A percentile compares a stretch with the other conserved stretches of the same genome.
Evolutionary conservation across 208 protist species (phyloP).

Genomic region (Borovskyia barvae): DNA sequence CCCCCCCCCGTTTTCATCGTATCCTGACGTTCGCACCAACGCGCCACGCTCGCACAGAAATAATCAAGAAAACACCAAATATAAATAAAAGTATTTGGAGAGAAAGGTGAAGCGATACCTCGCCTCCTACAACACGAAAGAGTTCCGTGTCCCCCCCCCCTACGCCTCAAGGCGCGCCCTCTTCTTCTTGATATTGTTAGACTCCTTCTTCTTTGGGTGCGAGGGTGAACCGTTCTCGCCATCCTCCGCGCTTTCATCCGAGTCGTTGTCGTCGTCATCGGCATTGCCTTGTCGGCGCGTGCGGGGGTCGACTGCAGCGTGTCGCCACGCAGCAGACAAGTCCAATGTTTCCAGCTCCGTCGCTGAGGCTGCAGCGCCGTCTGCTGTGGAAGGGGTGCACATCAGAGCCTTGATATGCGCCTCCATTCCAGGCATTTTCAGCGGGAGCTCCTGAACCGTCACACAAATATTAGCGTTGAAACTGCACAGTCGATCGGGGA

Average conservation of each 20-base stretch:
- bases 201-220: background rate
- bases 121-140: too few relatives aligned
- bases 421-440: conserved; percentile 40
- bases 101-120: background rate
- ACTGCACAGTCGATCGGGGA: conserved; percentile 26
- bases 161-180: conserved; percentile 26
- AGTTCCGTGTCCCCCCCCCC: too few relatives aligned
- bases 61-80: too few relatives aligned
- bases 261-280: conserved; percentile 14
- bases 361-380: background rate
- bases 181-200: conserved; percentile 7
- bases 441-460: conserved; percentile 11
- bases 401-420: conserved; percentile 37
- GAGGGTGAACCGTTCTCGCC: background rate
- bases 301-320: conserved; percentile 61
- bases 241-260: conserved; percentile 16
- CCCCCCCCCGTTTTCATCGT: too few relatives aligned
- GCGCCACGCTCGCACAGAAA: too few relatives aligned
- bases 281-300: conserved; percentile 31
- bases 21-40: too few relatives aligned
- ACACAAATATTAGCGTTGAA: conserved; percentile 34
- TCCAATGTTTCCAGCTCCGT: conserved; percentile 43
- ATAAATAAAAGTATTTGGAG: background rate
- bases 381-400: conserved; percentile 8
- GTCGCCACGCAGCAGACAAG: conserved; percentile 75